These are phyloP conservation scores for Rhodotorula kratochvilovae DNA, from an alignment of 768 basidiomycete genomes.

Conservation along the genomic window DNA sequence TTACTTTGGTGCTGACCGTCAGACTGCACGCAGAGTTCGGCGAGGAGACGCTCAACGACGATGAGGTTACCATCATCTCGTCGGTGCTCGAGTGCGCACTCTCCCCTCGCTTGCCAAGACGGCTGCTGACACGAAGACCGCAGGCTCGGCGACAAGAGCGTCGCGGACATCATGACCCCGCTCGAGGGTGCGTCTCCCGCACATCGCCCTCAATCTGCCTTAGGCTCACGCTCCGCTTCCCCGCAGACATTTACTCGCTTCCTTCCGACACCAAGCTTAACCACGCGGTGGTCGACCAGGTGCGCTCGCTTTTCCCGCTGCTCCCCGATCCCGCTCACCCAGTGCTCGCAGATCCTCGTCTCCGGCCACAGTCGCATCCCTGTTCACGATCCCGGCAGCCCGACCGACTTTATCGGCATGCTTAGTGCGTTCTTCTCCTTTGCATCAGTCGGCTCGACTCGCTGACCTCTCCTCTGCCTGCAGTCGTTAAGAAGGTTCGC, in stretches of 20 bases:
- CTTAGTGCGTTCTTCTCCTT: slow-evolving; percentile 46
- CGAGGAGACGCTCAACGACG: slow-evolving; percentile 49
- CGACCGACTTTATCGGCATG: slow-evolving; percentile 69
- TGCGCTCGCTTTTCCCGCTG: slow-evolving; percentile 46
- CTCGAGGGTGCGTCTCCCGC: slow-evolving; percentile 55
- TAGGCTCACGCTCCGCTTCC: neutral
- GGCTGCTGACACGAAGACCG: too few relatives aligned
- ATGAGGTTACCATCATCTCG: slow-evolving; percentile 48
- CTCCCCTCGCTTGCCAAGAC: too few relatives aligned
- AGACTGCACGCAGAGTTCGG: slow-evolving; percentile 45
- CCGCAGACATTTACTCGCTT: slow-evolving; percentile 68
- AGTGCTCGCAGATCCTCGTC: slow-evolving; percentile 45
- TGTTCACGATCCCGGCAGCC: slow-evolving; percentile 67
- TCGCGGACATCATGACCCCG: slow-evolving; percentile 72
- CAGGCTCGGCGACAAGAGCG: slow-evolving; percentile 48
- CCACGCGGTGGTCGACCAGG: slow-evolving; percentile 64
- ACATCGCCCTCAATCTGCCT: too few relatives aligned
- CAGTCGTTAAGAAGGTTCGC: slow-evolving; percentile 18
- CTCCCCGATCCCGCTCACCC: slow-evolving; percentile 3
- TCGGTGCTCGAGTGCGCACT: slow-evolving; percentile 34
- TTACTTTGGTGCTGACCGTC: too few relatives aligned
- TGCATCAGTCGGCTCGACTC: too few relatives aligned
- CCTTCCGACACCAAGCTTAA: slow-evolving; percentile 73
- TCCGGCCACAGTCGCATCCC: slow-evolving; percentile 87
- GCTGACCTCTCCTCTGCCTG: slow-evolving; percentile 40